A percentile compares a stretch with the other conserved stretches of the same genome.
Evolutionary conservation across 2,329 filamentous ascomycete species (phyloP).

Genomic region (Aspergillus felis): DNA sequence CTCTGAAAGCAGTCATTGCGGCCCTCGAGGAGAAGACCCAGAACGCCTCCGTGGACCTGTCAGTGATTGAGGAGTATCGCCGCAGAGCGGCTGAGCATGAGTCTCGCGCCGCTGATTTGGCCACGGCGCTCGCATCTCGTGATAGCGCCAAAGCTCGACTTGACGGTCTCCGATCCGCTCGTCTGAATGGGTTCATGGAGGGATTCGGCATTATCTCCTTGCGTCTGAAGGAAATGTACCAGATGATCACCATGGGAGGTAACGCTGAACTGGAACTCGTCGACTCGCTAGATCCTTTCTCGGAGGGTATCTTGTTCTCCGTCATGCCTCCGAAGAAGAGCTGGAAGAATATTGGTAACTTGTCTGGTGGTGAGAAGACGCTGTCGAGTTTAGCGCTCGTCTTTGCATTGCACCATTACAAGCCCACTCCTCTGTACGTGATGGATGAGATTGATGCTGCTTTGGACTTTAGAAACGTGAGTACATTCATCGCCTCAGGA

Average conservation of each 20-base stretch:
- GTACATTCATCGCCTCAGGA: constrained; percentile 36
- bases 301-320: constrained; percentile 91
- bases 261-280: constrained; percentile 97
- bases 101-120: constrained; percentile 76
- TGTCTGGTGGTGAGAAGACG: constrained; percentile 96
- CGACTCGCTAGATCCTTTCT: constrained; percentile 93
- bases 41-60: constrained; percentile 80
- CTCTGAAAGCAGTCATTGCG: constrained; percentile 62
- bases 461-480: constrained; percentile 93
- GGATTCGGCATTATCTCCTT: constrained; percentile 92
- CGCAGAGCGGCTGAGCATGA: constrained; percentile 80
- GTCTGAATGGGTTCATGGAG: constrained; percentile 96
- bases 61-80: constrained; percentile 84
- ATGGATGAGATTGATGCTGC: constrained; percentile 99
- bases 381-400: constrained; percentile 87
- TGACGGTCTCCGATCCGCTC: constrained; percentile 83
- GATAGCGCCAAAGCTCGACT: constrained; percentile 88
- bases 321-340: constrained; percentile 99
- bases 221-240: constrained; percentile 98
- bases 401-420: constrained; percentile 98
- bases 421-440: constrained; percentile 94
- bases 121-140: constrained; percentile 69
- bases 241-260: constrained; percentile 99
- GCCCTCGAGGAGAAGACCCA: constrained; percentile 71
- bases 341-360: constrained; percentile 98